Evolutionary conservation across 1,139 yeast species (phyloP).

Genomic region (Debaryomyces subglobosus): DNA sequence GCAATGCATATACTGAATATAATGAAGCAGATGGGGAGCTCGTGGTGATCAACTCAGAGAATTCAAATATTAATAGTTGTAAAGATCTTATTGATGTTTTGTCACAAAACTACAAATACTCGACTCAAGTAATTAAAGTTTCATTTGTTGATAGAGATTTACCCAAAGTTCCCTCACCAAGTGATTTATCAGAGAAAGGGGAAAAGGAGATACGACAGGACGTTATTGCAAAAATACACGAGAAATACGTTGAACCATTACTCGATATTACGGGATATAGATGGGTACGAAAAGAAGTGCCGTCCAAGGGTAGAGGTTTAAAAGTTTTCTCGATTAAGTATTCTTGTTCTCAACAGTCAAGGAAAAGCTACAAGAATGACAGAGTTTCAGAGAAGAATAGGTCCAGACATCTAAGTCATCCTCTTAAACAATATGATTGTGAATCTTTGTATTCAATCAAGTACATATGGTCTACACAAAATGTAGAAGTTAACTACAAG

Average conservation of each 20-base stretch:
- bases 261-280: slow-evolving; percentile 20
- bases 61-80: not conserved
- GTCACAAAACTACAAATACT: slow-evolving; percentile 5
- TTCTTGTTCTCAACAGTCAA: slow-evolving; percentile 22
- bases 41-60: slow-evolving; percentile 1
- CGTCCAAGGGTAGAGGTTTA: slow-evolving; percentile 21
- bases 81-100: slow-evolving; percentile 9
- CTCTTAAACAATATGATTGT: slow-evolving; percentile 22
- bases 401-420: slow-evolving; percentile 20
- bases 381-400: slow-evolving; percentile 9
- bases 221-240: slow-evolving; percentile 16
- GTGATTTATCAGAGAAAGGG: slow-evolving; percentile 1
- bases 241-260: slow-evolving; percentile 21
- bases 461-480: slow-evolving; percentile 19
- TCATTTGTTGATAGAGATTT: slow-evolving; percentile 11
- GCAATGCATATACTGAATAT: not conserved
- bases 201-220: slow-evolving; percentile 11
- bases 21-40: not conserved
- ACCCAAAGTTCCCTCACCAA: slow-evolving; percentile 9
- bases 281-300: slow-evolving; percentile 24
- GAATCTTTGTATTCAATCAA: slow-evolving; percentile 20
- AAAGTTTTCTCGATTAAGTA: slow-evolving; percentile 22
- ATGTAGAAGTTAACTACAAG: slow-evolving; percentile 17
- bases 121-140: slow-evolving; percentile 7
- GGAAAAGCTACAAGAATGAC: slow-evolving; percentile 4